phyloP scores from a whole-genome alignment of 306 rosid species.

The Sphenostylis stenocarpa region DNA sequence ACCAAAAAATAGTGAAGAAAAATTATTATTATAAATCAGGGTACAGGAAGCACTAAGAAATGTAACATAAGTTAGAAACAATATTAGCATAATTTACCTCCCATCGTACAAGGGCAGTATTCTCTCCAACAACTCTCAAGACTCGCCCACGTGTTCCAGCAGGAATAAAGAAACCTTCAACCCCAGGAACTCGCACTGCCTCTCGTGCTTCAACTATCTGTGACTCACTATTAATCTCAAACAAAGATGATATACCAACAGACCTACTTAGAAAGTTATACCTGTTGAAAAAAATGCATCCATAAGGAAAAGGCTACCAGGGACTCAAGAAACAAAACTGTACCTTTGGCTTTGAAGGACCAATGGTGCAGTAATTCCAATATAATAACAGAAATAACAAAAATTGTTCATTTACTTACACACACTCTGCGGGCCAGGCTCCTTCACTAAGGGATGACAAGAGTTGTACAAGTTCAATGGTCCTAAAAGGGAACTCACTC shows the following conservation, averaged over 20 bases:
- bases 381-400: slow-evolving; percentile 25
- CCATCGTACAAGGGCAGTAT: slow-evolving; percentile 92
- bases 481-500: slow-evolving; percentile 83
- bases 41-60: slow-evolving; percentile 13
- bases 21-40: neutral
- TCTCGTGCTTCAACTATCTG: slow-evolving; percentile 53
- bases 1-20: neutral
- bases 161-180: slow-evolving; percentile 82
- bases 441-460: slow-evolving; percentile 96
- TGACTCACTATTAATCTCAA: slow-evolving; percentile 55
- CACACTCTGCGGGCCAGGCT: slow-evolving; percentile 93
- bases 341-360: slow-evolving; percentile 2
- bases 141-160: slow-evolving; percentile 70
- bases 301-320: slow-evolving; percentile 32
- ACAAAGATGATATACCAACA: slow-evolving; percentile 76
- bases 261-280: slow-evolving; percentile 82
- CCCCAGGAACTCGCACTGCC: slow-evolving; percentile 70
- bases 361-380: slow-evolving; percentile 23
- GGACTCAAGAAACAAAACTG: neutral
- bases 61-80: neutral
- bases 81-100: slow-evolving; percentile 58
- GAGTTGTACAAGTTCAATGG: slow-evolving; percentile 63
- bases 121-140: slow-evolving; percentile 62
- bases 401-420: slow-evolving; percentile 56
- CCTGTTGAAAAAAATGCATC: slow-evolving; percentile 52